Evolutionary conservation across 495 filamentous ascomycete genomes (phyloP).

Genomic region (Bryoglossum gracile): DNA sequence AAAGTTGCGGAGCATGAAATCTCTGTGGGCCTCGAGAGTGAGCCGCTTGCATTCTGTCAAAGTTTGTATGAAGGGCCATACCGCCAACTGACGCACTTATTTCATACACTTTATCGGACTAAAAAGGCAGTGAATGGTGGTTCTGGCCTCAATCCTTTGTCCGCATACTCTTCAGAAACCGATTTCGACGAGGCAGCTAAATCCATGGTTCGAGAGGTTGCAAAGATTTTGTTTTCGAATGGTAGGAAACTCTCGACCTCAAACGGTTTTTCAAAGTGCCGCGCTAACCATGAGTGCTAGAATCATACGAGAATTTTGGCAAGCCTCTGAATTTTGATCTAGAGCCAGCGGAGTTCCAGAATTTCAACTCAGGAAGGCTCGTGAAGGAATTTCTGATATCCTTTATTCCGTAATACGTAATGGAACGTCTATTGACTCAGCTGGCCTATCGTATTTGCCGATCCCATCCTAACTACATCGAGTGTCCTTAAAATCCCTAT

Average conservation of each 20-base stretch:
- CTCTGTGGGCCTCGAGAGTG: background rate
- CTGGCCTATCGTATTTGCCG: background rate
- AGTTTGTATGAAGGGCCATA: conserved; percentile 1
- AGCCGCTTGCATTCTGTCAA: conserved; percentile 1
- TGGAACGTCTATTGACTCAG: background rate
- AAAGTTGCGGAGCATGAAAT: background rate
- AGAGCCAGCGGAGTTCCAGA: background rate
- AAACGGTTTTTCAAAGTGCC: background rate
- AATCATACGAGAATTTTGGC: background rate
- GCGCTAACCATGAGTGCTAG: background rate
- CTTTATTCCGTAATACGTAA: background rate
- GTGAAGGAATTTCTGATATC: conserved; percentile 1
- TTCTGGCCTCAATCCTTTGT: conserved; percentile 18
- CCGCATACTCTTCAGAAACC: background rate
- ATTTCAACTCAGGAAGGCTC: conserved; percentile 4
- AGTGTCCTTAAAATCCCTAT: no score
- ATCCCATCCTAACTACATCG: background rate
- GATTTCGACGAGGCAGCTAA: conserved; percentile 1
- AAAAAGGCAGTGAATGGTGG: conserved; percentile 5
- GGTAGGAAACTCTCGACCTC: background rate
- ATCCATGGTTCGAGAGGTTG: conserved; percentile 4
- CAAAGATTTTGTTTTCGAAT: background rate
- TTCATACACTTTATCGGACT: conserved; percentile 16
- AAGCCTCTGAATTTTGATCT: conserved; percentile 1
- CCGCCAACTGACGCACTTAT: conserved; percentile 9